Evolutionary conservation across 805 yeast species (phyloP).

Genomic region (Wickerhamiella allomyrinae): DNA sequence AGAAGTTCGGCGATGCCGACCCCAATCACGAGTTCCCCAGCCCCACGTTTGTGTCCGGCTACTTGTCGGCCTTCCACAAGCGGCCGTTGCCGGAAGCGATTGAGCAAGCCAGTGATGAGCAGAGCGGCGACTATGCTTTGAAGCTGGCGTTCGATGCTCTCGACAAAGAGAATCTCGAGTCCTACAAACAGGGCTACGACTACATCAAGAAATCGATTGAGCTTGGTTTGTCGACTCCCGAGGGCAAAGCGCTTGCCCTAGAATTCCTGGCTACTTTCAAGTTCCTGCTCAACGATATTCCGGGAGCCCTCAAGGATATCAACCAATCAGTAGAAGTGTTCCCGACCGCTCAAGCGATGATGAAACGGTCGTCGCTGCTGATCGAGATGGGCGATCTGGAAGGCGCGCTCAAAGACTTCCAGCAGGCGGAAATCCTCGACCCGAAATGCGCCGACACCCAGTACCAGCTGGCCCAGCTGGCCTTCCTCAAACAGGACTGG

Average conservation of each 20-base stretch:
- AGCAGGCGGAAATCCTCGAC: slow-evolving; percentile 52
- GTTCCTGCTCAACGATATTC: slow-evolving; percentile 64
- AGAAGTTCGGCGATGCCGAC: slow-evolving; percentile 36
- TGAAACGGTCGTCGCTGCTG: slow-evolving; percentile 65
- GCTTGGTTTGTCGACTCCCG: slow-evolving; percentile 12
- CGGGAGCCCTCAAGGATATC: slow-evolving; percentile 48
- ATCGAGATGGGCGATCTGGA: slow-evolving; percentile 61
- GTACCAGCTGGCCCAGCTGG: slow-evolving; percentile 90
- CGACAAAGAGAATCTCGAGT: slow-evolving; percentile 34
- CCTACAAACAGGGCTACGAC: slow-evolving; percentile 48
- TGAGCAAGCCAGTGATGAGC: slow-evolving; percentile 33
- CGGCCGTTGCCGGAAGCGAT: slow-evolving; percentile 37
- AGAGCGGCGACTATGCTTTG: slow-evolving; percentile 50
- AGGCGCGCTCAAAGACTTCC: slow-evolving; percentile 53
- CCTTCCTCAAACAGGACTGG: slow-evolving; percentile 65
- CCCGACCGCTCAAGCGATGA: slow-evolving; percentile 65
- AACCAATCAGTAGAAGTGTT: slow-evolving; percentile 47
- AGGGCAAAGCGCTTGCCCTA: slow-evolving; percentile 48
- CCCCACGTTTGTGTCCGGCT: slow-evolving; percentile 60
- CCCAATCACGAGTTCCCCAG: slow-evolving; percentile 34
- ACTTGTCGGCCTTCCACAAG: slow-evolving; percentile 69
- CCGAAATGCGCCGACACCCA: slow-evolving; percentile 66
- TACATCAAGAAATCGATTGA: slow-evolving; percentile 25
- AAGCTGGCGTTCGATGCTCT: slow-evolving; percentile 49
- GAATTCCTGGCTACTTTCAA: slow-evolving; percentile 75